phyloP scores from a whole-genome alignment of 2,329 filamentous ascomycete species.

The Ilyonectria destructans region DNA sequence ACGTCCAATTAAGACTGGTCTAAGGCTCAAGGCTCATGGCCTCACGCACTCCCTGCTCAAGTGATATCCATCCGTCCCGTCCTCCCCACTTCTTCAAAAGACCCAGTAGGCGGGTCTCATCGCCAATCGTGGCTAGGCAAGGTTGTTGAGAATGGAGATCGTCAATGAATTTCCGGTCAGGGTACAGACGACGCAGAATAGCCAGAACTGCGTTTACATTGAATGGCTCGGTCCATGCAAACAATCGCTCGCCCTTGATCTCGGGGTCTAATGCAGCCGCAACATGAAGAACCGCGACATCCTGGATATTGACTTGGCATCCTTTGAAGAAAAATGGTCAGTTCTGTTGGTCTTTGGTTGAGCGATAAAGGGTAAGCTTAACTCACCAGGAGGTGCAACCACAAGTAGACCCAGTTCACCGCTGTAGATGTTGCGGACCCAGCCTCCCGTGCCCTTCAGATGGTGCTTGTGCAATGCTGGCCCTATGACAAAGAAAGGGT shows the following conservation, averaged over 20 bases:
- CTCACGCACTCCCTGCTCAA: background rate
- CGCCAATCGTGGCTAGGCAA: background rate
- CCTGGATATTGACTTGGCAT: background rate
- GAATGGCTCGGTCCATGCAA: background rate
- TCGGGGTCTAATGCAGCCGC: background rate
- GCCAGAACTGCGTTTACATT: background rate
- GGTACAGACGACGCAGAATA: background rate
- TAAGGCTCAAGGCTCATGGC: background rate
- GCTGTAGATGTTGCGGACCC: background rate
- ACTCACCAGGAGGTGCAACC: background rate
- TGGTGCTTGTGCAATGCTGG: background rate
- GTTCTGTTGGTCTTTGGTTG: background rate
- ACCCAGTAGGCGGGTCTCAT: background rate
- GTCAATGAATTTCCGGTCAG: background rate
- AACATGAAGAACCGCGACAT: background rate
- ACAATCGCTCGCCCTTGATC: background rate
- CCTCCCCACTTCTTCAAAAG: background rate
- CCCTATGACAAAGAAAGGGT: background rate
- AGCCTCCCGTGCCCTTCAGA: background rate
- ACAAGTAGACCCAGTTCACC: background rate
- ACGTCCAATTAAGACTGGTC: background rate
- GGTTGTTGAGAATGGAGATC: background rate
- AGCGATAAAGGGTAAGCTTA: accelerated
- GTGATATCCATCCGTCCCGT: background rate
- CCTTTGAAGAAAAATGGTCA: background rate